A percentile compares a stretch with the other conserved stretches of the same genome.
Conservation (phyloP, 1,284 basidiomycete species). For the Apiotrichum porosum region DNA sequence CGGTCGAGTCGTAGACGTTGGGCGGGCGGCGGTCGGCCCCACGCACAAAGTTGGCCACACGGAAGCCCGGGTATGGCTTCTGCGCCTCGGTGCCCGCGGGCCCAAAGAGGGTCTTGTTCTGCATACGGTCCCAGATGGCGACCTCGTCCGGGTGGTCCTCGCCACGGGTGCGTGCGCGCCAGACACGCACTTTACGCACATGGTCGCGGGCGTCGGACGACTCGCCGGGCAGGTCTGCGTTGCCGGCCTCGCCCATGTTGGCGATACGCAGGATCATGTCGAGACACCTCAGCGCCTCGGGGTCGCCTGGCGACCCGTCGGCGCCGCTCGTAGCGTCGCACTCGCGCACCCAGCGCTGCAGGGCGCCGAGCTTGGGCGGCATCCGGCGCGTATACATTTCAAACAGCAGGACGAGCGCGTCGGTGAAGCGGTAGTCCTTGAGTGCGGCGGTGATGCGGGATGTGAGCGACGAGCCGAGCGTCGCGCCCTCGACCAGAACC, state of each 20-base stretch:
- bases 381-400: slow-evolving; percentile 55
- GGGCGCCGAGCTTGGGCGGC: slow-evolving; percentile 55
- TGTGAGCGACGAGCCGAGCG: slow-evolving; percentile 48
- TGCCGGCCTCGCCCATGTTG: slow-evolving; percentile 15
- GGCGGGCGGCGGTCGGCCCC: slow-evolving; percentile 51
- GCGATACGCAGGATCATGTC: slow-evolving; percentile 55
- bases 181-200: slow-evolving; percentile 26
- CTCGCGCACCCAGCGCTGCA: slow-evolving; percentile 58
- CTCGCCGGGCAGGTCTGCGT: slow-evolving; percentile 13
- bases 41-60: slow-evolving; percentile 41
- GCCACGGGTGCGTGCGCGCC: slow-evolving; percentile 28
- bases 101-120: slow-evolving; percentile 26
- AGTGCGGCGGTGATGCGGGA: slow-evolving; percentile 54
- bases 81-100: slow-evolving; percentile 13
- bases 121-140: slow-evolving; percentile 40
- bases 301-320: slow-evolving; percentile 36
- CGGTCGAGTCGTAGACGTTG: slow-evolving; percentile 54
- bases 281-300: slow-evolving; percentile 51
- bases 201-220: slow-evolving; percentile 15
- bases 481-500: slow-evolving; percentile 41
- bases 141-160: slow-evolving; percentile 30
- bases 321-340: slow-evolving; percentile 54
- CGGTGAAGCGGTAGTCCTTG: slow-evolving; percentile 48
- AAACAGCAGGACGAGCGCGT: slow-evolving; percentile 55
- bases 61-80: slow-evolving; percentile 30